Evolutionary conservation across 2,329 filamentous ascomycete species (phyloP).

Genomic region (Epichloe gansuensis): DNA sequence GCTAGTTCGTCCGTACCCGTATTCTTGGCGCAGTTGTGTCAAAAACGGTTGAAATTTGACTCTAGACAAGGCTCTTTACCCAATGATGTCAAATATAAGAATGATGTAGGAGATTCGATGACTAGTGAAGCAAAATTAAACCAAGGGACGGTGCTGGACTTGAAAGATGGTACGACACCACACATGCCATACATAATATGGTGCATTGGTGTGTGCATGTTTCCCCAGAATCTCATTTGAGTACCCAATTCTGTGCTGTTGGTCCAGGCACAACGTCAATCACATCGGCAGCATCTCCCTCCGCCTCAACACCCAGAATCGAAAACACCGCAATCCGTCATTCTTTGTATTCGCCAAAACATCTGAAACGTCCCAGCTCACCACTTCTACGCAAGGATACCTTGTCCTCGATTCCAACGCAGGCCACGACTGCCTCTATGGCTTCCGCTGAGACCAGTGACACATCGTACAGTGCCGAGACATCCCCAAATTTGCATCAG

Average conservation of each 20-base stretch:
- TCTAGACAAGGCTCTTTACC: too few species aligned
- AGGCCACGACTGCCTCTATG: constrained; percentile 31
- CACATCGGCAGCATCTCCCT: constrained; percentile 14
- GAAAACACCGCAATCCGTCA: constrained; percentile 5
- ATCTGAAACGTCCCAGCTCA: constrained; percentile 15
- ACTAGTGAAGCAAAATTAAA: too few species aligned
- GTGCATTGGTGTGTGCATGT: background rate
- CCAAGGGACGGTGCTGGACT: too few species aligned
- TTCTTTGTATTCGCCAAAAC: constrained; percentile 8
- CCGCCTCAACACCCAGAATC: constrained; percentile 7
- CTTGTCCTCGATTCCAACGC: constrained; percentile 39
- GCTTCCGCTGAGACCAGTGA: constrained; percentile 34
- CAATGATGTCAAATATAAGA: too few species aligned
- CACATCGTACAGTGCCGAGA: constrained; percentile 39
- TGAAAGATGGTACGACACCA: too few species aligned
- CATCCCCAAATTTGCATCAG: constrained; percentile 36
- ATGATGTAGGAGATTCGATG: too few species aligned
- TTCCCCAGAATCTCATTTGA: background rate
- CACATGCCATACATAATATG: too few species aligned
- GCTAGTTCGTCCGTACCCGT: too few species aligned
- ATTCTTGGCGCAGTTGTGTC: too few species aligned
- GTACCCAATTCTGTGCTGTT: constrained; percentile 6
- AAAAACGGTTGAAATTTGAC: too few species aligned
- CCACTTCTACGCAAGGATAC: constrained; percentile 34
- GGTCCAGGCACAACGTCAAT: constrained; percentile 8